phyloP scores from a whole-genome alignment of 495 filamentous ascomycete species.

The Aspergillus sclerotioniger region DNA sequence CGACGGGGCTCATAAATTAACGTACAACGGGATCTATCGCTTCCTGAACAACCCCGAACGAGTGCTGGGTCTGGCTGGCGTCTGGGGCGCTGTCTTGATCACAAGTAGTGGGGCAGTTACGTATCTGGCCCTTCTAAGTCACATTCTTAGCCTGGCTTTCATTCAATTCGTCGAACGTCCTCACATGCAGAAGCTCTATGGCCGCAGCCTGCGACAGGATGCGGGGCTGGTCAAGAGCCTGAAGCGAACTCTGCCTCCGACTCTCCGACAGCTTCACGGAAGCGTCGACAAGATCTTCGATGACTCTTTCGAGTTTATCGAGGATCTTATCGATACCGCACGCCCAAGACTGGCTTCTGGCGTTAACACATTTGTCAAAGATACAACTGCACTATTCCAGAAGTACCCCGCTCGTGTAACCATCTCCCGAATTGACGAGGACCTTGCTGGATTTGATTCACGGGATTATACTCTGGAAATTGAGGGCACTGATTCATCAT shows the following conservation, averaged over 20 bases:
- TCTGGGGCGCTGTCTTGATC: slow-evolving; percentile 93
- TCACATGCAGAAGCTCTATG: slow-evolving; percentile 98
- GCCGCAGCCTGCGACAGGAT: slow-evolving; percentile 74
- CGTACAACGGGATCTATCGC: slow-evolving; percentile 95
- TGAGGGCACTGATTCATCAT: slow-evolving; percentile 59
- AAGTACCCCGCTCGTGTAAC: slow-evolving; percentile 86
- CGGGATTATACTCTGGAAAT: slow-evolving; percentile 78
- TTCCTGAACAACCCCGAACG: slow-evolving; percentile 97
- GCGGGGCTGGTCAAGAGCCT: slow-evolving; percentile 90
- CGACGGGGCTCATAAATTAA: slow-evolving; percentile 75
- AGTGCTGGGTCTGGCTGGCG: slow-evolving; percentile 87
- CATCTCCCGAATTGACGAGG: slow-evolving; percentile 75
- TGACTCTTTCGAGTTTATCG: slow-evolving; percentile 80
- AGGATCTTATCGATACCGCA: slow-evolving; percentile 87
- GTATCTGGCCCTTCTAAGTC: slow-evolving; percentile 78
- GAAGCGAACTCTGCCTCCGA: slow-evolving; percentile 82
- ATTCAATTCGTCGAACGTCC: slow-evolving; percentile 93
- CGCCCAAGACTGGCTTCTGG: slow-evolving; percentile 83
- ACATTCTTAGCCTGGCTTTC: slow-evolving; percentile 80
- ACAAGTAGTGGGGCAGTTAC: slow-evolving; percentile 83
- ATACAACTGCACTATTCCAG: slow-evolving; percentile 84
- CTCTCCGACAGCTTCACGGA: slow-evolving; percentile 70
- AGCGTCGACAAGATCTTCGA: slow-evolving; percentile 85
- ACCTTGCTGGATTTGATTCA: slow-evolving; percentile 80
- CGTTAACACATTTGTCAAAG: slow-evolving; percentile 80